These are phyloP conservation scores for Stachybotrys elegans DNA, from an alignment of 2,329 filamentous ascomycete genomes.

Conservation along the genomic window DNA sequence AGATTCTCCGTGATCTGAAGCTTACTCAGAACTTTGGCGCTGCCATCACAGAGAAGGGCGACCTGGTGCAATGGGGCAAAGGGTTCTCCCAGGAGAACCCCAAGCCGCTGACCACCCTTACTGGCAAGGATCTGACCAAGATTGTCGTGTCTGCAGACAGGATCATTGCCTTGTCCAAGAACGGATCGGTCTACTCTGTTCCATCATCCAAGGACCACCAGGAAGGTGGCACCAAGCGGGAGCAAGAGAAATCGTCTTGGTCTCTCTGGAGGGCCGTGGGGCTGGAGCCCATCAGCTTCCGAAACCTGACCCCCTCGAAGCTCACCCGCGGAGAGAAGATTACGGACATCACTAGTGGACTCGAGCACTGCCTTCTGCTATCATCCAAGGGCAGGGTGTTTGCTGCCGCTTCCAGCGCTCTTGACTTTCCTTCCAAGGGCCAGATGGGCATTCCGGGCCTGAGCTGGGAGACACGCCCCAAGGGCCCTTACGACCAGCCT, in stretches of 20 bases:
- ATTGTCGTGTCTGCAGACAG: constrained; percentile 76
- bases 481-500: constrained; percentile 73
- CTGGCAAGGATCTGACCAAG: constrained; percentile 74
- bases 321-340: constrained; percentile 69
- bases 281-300: constrained; percentile 57
- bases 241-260: constrained; percentile 58
- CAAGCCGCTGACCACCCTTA: constrained; percentile 66
- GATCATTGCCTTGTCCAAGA: constrained; percentile 70
- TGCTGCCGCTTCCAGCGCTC: constrained; percentile 75
- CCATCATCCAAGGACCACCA: constrained; percentile 74
- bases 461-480: constrained; percentile 71
- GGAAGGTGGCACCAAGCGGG: constrained; percentile 52
- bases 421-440: constrained; percentile 73
- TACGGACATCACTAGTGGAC: constrained; percentile 67
- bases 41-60: constrained; percentile 81
- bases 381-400: constrained; percentile 84
- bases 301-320: constrained; percentile 60
- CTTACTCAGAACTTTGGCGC: constrained; percentile 77
- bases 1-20: constrained; percentile 82
- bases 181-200: constrained; percentile 78
- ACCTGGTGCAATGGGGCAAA: constrained; percentile 87
- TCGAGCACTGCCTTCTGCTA: constrained; percentile 81
- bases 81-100: constrained; percentile 63
- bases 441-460: constrained; percentile 85
- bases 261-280: constrained; percentile 58